Evolutionary conservation across 257 asterid species (phyloP).

Genomic region (Datura wrightii): DNA sequence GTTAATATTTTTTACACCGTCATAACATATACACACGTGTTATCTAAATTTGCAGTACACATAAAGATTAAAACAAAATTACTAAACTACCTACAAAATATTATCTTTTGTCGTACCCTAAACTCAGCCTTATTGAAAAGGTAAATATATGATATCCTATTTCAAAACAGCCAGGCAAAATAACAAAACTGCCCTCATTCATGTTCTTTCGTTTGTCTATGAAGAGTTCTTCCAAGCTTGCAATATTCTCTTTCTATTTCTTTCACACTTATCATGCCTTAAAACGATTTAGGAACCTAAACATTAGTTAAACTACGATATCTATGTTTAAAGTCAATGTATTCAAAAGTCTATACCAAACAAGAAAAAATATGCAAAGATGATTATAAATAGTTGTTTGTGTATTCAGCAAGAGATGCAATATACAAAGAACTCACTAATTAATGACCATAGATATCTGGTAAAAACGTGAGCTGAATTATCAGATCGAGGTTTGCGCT

Average conservation of each 20-base stretch:
- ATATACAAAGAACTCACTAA: not conserved
- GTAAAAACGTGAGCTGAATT: no score
- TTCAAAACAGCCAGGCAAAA: not conserved
- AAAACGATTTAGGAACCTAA: slow-evolving; percentile 10
- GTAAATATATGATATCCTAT: no score
- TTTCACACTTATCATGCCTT: not conserved
- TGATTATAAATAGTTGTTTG: not conserved
- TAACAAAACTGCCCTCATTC: not conserved
- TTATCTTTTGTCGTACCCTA: no score
- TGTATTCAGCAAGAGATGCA: slow-evolving; percentile 10
- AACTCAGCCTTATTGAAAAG: no score
- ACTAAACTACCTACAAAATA: no score
- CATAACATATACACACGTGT: no score
- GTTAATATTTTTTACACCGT: no score
- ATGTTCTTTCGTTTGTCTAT: not conserved
- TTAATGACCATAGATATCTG: no score
- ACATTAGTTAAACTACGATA: not conserved
- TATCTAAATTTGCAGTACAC: no score
- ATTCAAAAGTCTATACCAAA: slow-evolving; percentile 9
- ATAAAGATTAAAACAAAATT: no score
- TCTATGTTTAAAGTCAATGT: slow-evolving; percentile 8
- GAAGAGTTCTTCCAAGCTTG: not conserved
- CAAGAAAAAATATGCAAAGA: not conserved
- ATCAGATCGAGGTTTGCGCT: not conserved
- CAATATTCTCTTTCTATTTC: not conserved